Evolutionary conservation across 495 filamentous ascomycete genomes (phyloP), one percentile per base, ranked within the genome.

Genomic region (Podospora bellae-mahoneyi): DNA sequence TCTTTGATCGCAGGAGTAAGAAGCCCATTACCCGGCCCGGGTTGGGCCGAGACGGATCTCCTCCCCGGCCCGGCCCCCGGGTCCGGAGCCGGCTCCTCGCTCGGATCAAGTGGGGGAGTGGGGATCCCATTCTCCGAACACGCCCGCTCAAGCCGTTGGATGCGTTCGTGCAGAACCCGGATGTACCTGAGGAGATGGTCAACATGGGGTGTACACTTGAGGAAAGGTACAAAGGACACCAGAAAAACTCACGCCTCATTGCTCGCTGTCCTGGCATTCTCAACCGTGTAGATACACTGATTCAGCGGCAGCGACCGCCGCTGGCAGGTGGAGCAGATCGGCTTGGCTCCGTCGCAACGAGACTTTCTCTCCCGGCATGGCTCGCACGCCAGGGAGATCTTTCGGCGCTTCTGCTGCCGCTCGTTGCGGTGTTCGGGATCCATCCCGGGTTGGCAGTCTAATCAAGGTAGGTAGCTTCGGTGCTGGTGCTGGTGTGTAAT

Each of bases 311-410:
- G 73, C 7, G 75, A 74, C 9, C 80, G 77, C 4, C 77, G 74
- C 58, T 67, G 66, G 44, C 82, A 84, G 6, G 79, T 76, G 19
- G 77, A 80, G 73, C 82, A 83, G 53, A 83, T 77, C 30, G 82
- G 81, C 66, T 81, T 84, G 9, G 30, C 70, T 7, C 81, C 80
- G 66, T 83, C 80, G 60, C 82, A 84, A 1, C 78, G 75, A 2
- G 75, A 71, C 67, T 84, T 81, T n/a, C 77, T 76, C 39, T 78
- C 76, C 16, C 80, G 73, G 53, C 82, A 84, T 9, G 79, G 70
- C 55, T 82, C 81, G 72, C 82, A 84, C 19, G 72, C 72, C 62
- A 73, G 59, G 5, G 69, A 62, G 23, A 73, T 69, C 65, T 73
- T 71, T 48, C 65, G 67, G 6, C 72, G 66, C 32, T 48, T 67